Conservation (phyloP, 352 stramenopile species). For the Phytophthora ramorum region DNA sequence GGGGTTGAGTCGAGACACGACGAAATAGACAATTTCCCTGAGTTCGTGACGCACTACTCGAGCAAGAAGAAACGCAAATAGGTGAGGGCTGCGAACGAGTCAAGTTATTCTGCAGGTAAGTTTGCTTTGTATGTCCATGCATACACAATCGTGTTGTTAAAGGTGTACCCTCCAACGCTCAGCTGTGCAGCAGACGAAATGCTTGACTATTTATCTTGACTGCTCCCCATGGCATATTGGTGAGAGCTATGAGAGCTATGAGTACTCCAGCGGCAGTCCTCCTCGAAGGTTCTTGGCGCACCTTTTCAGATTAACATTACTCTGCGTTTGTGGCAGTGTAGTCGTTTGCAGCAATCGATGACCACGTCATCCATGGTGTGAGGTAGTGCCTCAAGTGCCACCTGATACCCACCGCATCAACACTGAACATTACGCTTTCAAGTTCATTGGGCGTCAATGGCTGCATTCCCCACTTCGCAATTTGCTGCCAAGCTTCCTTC, state of each 20-base stretch:
- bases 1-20: conserved; percentile 59
- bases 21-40: conserved; percentile 55
- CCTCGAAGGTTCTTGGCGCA: not conserved
- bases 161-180: not conserved
- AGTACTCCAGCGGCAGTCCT: not conserved
- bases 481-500: not conserved
- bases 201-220: not conserved
- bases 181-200: not conserved
- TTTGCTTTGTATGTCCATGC: conserved; percentile 1
- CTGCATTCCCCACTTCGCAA: not conserved
- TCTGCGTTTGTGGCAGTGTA: no score
- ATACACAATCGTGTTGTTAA: not conserved
- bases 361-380: no score
- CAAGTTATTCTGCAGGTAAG: conserved; percentile 20
- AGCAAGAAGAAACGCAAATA: conserved; percentile 34
- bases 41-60: conserved; percentile 54
- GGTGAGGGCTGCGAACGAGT: not conserved
- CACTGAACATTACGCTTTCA: not conserved
- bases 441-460: not conserved
- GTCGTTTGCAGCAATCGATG: no score
- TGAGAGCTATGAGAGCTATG: not conserved
- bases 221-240: not conserved
- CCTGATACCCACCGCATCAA: not conserved
- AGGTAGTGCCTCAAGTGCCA: no score
- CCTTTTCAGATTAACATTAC: not conserved